Evolutionary conservation across 1,284 basidiomycete genomes (phyloP).

Genomic region (Calocybe gambosa): DNA sequence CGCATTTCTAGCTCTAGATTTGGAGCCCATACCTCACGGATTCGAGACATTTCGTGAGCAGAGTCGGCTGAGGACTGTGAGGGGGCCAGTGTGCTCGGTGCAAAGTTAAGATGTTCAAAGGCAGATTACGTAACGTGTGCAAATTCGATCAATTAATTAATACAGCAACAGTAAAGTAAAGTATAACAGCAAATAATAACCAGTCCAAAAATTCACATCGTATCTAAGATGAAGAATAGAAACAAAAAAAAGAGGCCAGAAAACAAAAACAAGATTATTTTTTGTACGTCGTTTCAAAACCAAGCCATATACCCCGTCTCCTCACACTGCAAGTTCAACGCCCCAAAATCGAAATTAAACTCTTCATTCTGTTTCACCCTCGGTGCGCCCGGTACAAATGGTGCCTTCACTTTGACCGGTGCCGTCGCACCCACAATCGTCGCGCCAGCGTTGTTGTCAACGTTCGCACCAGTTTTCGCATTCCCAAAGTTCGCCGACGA

Average conservation of each 20-base stretch:
- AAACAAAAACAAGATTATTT: no score
- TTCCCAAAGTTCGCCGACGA: no score
- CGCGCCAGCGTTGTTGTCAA: neutral
- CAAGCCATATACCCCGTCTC: slow-evolving; percentile 52
- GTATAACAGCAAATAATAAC: no score
- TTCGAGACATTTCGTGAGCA: slow-evolving; percentile 49
- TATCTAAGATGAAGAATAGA: no score
- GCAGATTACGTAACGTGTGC: slow-evolving; percentile 9
- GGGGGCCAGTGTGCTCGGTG: slow-evolving; percentile 14
- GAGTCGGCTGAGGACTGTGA: slow-evolving; percentile 17
- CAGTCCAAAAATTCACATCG: no score
- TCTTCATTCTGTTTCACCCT: slow-evolving; percentile 36
- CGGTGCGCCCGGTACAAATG: slow-evolving; percentile 38
- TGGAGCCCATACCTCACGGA: slow-evolving; percentile 91
- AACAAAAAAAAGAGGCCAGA: no score
- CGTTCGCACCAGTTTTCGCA: no score
- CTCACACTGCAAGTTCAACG: slow-evolving; percentile 34
- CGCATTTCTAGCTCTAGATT: slow-evolving; percentile 93
- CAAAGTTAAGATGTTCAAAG: neutral
- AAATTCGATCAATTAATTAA: no score
- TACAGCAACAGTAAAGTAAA: no score
- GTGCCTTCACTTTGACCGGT: slow-evolving; percentile 24
- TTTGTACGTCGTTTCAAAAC: slow-evolving; percentile 37
- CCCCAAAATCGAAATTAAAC: slow-evolving; percentile 45
- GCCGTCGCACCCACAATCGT: slow-evolving; percentile 12